Evolutionary conservation across 2,329 filamentous ascomycete species (phyloP), one percentile per base, ranked within the genome.

Genomic region (Xylaria digitata): DNA sequence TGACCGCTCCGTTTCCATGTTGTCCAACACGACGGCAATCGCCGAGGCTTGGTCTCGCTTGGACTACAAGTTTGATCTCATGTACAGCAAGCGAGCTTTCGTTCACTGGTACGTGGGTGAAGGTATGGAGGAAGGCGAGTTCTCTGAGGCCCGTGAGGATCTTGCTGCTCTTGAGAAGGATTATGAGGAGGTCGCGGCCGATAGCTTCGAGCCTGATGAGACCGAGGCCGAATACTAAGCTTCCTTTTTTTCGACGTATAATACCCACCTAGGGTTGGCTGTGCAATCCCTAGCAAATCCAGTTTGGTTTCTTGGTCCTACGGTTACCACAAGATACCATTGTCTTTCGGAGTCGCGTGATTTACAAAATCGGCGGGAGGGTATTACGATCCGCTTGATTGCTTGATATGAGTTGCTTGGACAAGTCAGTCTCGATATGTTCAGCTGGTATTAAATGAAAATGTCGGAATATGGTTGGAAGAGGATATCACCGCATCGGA

Each of bases 101-200:
- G 89, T 92, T 52, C 89, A 92, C 82, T 92, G 90, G 90, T 92
- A 92, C 73, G 92, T 96, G 61, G 92, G 92, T 72, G 92, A 96
- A 83, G 92, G 92, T 82, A 96, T 96, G 92, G 92, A 96, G 84
- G 92, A 96, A 80, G 92, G 92, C 75, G 92, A 96, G 81, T 96
- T 96, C 84, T 92, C 90, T 70, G 92, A 96, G 82, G 92, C 92
- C 69, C 90, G 92, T 74, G 92, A 96, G 83, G 92, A 96, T 79
- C 85, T 96, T 68, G 92, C 92, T 70, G 92, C 92, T 54, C 85
- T 96, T 40, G 92, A 95, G 85, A 92, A 91, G 84, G 92, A 95
- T 76, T 95, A 95, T 78, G 92, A 94, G 81, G 92, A 94, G 85
- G 92, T 94, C 73, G 92, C 91, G 68, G 87, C 85, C 78, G 92